Conservation (phyloP, 1,284 basidiomycete species). For the Ganoderma sinense region DNA sequence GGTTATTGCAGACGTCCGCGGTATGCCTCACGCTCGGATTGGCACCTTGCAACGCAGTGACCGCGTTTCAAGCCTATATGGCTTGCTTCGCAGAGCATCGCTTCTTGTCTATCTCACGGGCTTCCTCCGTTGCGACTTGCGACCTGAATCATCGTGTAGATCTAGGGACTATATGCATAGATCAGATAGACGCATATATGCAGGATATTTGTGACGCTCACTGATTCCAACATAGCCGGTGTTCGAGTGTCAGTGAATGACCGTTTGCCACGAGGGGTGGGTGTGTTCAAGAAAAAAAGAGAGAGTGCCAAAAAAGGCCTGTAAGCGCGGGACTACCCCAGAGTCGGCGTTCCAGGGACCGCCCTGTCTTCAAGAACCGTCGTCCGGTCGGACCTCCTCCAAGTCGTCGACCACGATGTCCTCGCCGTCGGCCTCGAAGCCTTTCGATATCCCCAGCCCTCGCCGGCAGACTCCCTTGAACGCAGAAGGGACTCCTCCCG, state of each 20-base stretch:
- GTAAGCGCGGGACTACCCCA: not conserved
- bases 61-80: constrained; percentile 19
- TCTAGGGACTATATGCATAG: not conserved
- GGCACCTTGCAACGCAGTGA: constrained; percentile 20
- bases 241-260: not conserved
- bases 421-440: constrained; percentile 61
- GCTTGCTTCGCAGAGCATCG: constrained; percentile 12
- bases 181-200: not conserved
- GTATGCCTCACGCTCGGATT: constrained; percentile 16
- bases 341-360: not conserved
- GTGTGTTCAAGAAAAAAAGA: not conserved
- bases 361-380: not conserved
- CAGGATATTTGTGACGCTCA: not conserved
- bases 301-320: not conserved
- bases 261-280: not conserved
- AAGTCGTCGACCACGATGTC: constrained; percentile 48
- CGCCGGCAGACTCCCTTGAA: constrained; percentile 34
- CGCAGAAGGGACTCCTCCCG: constrained; percentile 37
- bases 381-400: constrained; percentile 16
- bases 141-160: not conserved
- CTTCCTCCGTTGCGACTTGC: constrained; percentile 4
- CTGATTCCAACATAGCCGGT: not conserved
- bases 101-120: constrained; percentile 14
- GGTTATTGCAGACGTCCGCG: constrained; percentile 16
- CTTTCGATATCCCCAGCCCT: constrained; percentile 62